Evolutionary conservation across 2,329 filamentous ascomycete species (phyloP).

Genomic region (Kalmusia sp.): DNA sequence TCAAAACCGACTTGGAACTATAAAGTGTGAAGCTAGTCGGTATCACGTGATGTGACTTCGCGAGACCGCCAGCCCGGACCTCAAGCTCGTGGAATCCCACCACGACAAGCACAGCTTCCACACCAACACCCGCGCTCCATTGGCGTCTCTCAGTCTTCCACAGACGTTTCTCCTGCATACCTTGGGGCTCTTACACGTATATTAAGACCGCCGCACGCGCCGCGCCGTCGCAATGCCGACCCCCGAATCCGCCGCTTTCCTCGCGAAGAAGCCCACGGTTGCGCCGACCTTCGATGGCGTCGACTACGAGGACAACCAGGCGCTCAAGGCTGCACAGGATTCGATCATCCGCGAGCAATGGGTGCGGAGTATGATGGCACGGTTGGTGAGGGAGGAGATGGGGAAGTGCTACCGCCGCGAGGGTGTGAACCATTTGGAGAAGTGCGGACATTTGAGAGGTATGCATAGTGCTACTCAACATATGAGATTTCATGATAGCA

Average conservation of each 20-base stretch:
- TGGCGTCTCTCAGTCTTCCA: conserved; percentile 12
- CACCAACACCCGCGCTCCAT: conserved; percentile 6
- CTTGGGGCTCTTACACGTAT: too few species aligned
- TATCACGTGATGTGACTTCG: background rate
- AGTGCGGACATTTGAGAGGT: conserved; percentile 84
- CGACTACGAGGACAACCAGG: conserved; percentile 82
- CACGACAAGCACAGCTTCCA: conserved; percentile 4
- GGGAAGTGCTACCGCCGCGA: conserved; percentile 85
- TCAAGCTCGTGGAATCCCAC: background rate
- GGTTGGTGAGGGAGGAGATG: conserved; percentile 81
- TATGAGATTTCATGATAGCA: background rate
- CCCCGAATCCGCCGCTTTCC: conserved; percentile 81
- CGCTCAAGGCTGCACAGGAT: conserved; percentile 83
- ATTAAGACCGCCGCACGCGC: conserved; percentile 6
- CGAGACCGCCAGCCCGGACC: background rate
- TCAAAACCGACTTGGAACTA: too few species aligned
- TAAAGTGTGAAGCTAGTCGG: too few species aligned
- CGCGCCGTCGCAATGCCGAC: conserved; percentile 70
- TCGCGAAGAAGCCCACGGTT: conserved; percentile 83
- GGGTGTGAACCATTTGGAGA: conserved; percentile 87
- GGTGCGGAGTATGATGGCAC: conserved; percentile 88
- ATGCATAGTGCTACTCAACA: too few species aligned
- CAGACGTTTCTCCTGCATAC: too few species aligned
- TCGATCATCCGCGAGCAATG: conserved; percentile 85
- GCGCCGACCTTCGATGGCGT: conserved; percentile 85